Conservation (phyloP, 2,329 filamentous ascomycete species). For the Sporothrix protearum region DNA sequence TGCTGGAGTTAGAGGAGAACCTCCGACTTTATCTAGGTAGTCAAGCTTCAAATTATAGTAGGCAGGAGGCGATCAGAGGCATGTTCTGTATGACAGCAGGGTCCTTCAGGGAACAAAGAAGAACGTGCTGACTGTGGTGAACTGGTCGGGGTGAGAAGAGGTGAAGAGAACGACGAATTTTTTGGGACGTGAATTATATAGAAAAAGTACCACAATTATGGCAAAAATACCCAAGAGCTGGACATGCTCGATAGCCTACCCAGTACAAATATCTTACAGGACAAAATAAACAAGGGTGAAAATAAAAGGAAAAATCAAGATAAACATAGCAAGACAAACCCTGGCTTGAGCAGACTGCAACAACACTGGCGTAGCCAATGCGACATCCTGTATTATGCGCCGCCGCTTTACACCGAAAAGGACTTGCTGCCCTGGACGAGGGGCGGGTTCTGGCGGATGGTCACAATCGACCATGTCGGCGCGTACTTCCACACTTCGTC, state of each 20-base stretch:
- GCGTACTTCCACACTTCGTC: conserved; percentile 74
- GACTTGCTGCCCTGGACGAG: conserved; percentile 75
- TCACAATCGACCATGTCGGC: conserved; percentile 74
- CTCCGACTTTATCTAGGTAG: no score
- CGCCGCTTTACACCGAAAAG: conserved; percentile 50
- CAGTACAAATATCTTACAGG: conserved; percentile 3
- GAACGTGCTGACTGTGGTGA: background rate
- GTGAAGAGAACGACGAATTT: background rate
- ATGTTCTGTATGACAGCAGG: background rate
- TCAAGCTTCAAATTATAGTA: no score
- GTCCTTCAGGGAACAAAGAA: background rate
- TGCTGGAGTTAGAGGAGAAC: no score
- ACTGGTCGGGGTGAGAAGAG: no score
- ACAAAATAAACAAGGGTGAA: background rate
- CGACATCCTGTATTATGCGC: background rate
- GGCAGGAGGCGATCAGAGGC: no score
- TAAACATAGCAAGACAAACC: background rate
- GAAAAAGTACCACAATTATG: background rate
- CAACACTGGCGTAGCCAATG: no score
- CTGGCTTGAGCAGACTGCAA: background rate
- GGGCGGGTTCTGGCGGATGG: conserved; percentile 67
- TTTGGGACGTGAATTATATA: background rate
- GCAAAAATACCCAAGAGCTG: background rate
- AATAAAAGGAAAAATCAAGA: background rate
- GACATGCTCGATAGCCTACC: background rate